Evolutionary conservation across 495 filamentous ascomycete species (phyloP).

Genomic region (Talaromyces adpressus): DNA sequence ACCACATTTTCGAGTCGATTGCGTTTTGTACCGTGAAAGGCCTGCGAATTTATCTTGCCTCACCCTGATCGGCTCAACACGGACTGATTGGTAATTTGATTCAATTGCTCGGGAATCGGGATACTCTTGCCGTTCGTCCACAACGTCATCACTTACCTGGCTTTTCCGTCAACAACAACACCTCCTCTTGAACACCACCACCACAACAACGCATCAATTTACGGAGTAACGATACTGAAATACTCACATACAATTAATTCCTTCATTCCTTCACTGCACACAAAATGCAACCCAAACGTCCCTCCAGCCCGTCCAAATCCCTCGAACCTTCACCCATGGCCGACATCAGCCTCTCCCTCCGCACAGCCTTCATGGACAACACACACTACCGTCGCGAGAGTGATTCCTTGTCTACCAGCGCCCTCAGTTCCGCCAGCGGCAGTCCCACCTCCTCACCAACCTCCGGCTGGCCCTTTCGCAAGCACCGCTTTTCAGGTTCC

Average conservation of each 20-base stretch:
- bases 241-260: background rate
- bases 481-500: slow-evolving; percentile 11
- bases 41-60: background rate
- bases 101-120: background rate
- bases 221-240: background rate
- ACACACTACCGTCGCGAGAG: slow-evolving; percentile 10
- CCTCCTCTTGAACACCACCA: background rate
- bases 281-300: slow-evolving; percentile 8
- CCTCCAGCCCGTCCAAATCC: slow-evolving; percentile 1
- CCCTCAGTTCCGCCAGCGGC: slow-evolving; percentile 20
- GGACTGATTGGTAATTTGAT: background rate
- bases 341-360: slow-evolving; percentile 13
- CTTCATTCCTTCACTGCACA: background rate
- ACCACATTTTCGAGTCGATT: background rate
- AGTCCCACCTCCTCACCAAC: slow-evolving; percentile 22
- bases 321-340: slow-evolving; percentile 12
- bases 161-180: background rate
- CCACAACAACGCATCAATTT: background rate
- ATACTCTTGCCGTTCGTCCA: background rate
- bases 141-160: background rate
- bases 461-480: slow-evolving; percentile 20
- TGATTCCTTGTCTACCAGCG: slow-evolving; percentile 14
- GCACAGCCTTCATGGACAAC: slow-evolving; percentile 10
- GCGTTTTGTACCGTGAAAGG: background rate
- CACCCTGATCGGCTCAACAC: background rate